Evolutionary conservation across 176 grass and related monocot species (phyloP), one percentile per base, ranked within the genome.

Genomic region (Raddia distichophylla): DNA sequence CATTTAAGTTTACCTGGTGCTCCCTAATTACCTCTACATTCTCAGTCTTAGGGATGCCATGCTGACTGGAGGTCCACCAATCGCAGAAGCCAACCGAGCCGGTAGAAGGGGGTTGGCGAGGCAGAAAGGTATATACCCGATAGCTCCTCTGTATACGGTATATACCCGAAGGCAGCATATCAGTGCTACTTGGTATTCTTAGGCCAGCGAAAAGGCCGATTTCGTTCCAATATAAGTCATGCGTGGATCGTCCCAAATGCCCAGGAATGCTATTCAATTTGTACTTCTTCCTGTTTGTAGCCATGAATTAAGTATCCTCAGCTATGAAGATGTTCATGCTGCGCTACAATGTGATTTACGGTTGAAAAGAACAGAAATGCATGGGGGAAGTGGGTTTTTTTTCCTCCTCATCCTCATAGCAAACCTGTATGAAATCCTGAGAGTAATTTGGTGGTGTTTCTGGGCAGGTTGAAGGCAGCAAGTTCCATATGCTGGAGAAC

Each of bases 381-480:
- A 40, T 40, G 37, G 37, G 37, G 37, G 37, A 40, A 18, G 33
- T 33, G 60, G 32, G 27, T 61, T 40, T 40, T 40, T 40, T 40
- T 27, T 27, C 27, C 27, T 27, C 27, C 27, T 27, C 27, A 27
- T 27, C 27, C 27, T 5, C 20, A 33, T 48, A 22, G 16, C 33
- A 57, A 35, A 37, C 52, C 33, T 57, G 16, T 12, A 74, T 57
- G 52, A 13, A 5, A 74, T 73, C 32, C 32, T 56, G 71, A 74
- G 71, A 40, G 40, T 56, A 51, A 40, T 56, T 56, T 42, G 11
- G 9, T n/a, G 51, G 15, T 74, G 11, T 35, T 56, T 74, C 34
- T 19, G 22, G 1, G 43, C 87, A 89, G 87, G 87, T 91, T 10
- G 85, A 91, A 17, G 58, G 76, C n/a, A 72, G 51, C 2, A 87